Evolutionary conservation across 1,139 yeast species (phyloP), one percentile per base, ranked within the genome.

Genomic region (Yamadazyma taylorii): DNA sequence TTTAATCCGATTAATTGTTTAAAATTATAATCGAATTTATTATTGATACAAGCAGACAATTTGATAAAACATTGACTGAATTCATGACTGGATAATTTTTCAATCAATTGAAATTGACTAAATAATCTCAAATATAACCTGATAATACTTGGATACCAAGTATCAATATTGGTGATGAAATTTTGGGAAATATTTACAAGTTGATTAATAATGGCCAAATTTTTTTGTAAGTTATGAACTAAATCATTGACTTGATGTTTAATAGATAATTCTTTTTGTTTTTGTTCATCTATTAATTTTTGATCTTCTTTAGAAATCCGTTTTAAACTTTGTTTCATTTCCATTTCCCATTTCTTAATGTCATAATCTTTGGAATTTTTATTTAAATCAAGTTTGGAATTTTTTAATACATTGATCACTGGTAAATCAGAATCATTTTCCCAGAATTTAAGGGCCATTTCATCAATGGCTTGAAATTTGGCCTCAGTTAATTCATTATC

Each of bases 271-370:
- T 92, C 97, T 45, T 78, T 73, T 0, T 58, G 65, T 14, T 88
- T 53, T 53, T 87, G 90, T 32, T 74, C 78, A 34, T 73, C 72
- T 2, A 85, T 79, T 40, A 75, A 58, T 0, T 52, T 62, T 50
- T 80, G 85, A 42, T 92, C 96, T 52, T 89, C 97, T 48, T 79
- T 85, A 8, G 95, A 73, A 34, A 83, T 66, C 52, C 83, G 85
- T 1, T 84, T 82, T 39, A 88, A 69, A 54, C 87, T 92, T 47
- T 79, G 79, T 50, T 90, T 78, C 33, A 92, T 75, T 36, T 77
- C 76, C 51, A 84, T 90, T 58, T 92, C 98, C 97, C 98, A 92
- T 53, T 86, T 81, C 45, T 78, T 70, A 12, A 89, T 85, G 50
- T 86, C 95, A 54, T 86, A 87, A 52, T 89, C 96, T 53, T 80